Percentiles rank a stretch among this genome's conserved stretches.
Conservation (phyloP, 495 filamentous ascomycete genomes). For the Lophiotrema nucula region DNA sequence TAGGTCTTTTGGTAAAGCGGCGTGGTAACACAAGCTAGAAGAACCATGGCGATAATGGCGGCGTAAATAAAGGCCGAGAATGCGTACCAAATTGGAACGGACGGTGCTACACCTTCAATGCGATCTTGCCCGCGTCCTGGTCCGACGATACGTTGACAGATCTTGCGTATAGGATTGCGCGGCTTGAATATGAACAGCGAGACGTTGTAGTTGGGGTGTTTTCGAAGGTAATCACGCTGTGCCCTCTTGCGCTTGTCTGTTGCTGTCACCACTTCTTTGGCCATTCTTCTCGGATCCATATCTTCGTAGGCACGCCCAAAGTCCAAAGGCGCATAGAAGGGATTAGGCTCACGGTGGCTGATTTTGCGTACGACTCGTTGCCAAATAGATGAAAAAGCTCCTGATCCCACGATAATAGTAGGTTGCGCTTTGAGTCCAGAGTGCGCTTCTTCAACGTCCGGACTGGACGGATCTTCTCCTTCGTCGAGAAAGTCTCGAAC, state of each 20-base stretch:
- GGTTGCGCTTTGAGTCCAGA: conserved; percentile 27
- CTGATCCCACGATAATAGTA: conserved; percentile 42
- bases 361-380: conserved; percentile 53
- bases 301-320: conserved; percentile 72
- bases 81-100: conserved; percentile 82
- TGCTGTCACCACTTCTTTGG: conserved; percentile 81
- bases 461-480: conserved; percentile 35
- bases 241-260: conserved; percentile 77
- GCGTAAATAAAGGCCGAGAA: conserved; percentile 94
- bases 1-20: conserved; percentile 89
- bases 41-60: conserved; percentile 93
- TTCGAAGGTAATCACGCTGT: conserved; percentile 83
- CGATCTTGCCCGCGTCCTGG: conserved; percentile 84
- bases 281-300: conserved; percentile 81
- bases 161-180: conserved; percentile 67
- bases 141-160: conserved; percentile 89
- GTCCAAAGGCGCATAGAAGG: conserved; percentile 83
- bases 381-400: conserved; percentile 55
- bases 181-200: conserved; percentile 85
- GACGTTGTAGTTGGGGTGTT: conserved; percentile 89
- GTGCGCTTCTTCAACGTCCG: conserved; percentile 20
- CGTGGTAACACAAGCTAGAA: conserved; percentile 91
- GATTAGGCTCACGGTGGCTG: conserved; percentile 76
- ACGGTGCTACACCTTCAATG: conserved; percentile 81
- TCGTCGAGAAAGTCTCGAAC: conserved; percentile 94